Percentiles rank a stretch among this genome's conserved stretches.
These are phyloP conservation scores for Triticum aestivum DNA, from an alignment of 176 grass and related monocot species.

Conservation along the genomic window IWGSC_CS_RefSeq_v2.1 NC_057807.1:71155356-71155855, in stretches of 20 bases:
- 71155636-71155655: neutral
- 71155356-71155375: slow-evolving; percentile 28
- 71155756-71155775: slow-evolving; percentile 34
- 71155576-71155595: slow-evolving; percentile 34
- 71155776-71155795: slow-evolving; percentile 42
- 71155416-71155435: neutral
- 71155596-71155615: slow-evolving; percentile 33
- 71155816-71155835: slow-evolving; percentile 35
- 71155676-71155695: neutral
- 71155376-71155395: slow-evolving; percentile 35
- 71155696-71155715: slow-evolving; percentile 36
- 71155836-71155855: slow-evolving; percentile 26
- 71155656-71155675: neutral
- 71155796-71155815: slow-evolving; percentile 44
- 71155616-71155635: slow-evolving; percentile 14
- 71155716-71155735: slow-evolving; percentile 41
- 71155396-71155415: slow-evolving; percentile 13
- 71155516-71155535: slow-evolving; percentile 42
- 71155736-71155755: slow-evolving; percentile 41
- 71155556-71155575: slow-evolving; percentile 39
- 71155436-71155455: neutral
- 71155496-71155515: slow-evolving; percentile 30
- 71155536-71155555: slow-evolving; percentile 35
- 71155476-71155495: slow-evolving; percentile 24
- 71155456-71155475: neutral